Base-by-base conservation (phyloP, 1,284 basidiomycete species). In the Neolentinus lepideus region DNA sequence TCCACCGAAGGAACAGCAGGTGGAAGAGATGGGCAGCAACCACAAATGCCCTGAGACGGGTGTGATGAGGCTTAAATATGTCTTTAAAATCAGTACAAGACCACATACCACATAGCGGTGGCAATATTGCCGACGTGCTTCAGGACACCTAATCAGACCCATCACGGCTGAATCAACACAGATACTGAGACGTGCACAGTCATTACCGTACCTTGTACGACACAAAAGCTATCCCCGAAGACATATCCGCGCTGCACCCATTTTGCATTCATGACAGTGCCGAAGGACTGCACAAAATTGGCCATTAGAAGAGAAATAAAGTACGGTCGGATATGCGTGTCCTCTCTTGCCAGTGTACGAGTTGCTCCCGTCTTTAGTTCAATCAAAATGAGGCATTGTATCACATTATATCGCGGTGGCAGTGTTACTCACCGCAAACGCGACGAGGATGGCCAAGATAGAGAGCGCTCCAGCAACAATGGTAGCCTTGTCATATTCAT, bases 61-160 rank as follows among this genome's bases (percentile, higher is more conserved):
- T 52, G 14, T 53, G 22, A 46, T 14, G 8, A 33, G 6, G 25
- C 26, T 6, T 25, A n/a, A 8, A 27, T 6, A 52, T 43, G 38
- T 35, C 33, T 31, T 24, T 21, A 26, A 24, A 53, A 19, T 4
- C 26, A 25, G n/a, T 45, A 9, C n/a, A 25, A 29, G 47, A 21
- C 27, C 16, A 59, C 62, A 22, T 29, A 70, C 72, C 72, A 74
- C 0, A 77, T 45, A 1, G 76, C 75, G 4, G 69, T 73, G 1
- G 70, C 73, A 11, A 77, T 65, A 52, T 77, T 77, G 2, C 75
- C 76, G 0, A 68, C 68, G 53, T 77, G 73, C 59, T 76, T 77
- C 25, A 75, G 62, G 2, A 64, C 71, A 14, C 62, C 67, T 69
- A 51, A 6, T 25, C 3, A 56, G 26, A 47, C 11, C 6, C 27